These are phyloP conservation scores for Ciborinia camelliae DNA, from an alignment of 2,329 filamentous ascomycete species.

Conservation along the genomic window DNA sequence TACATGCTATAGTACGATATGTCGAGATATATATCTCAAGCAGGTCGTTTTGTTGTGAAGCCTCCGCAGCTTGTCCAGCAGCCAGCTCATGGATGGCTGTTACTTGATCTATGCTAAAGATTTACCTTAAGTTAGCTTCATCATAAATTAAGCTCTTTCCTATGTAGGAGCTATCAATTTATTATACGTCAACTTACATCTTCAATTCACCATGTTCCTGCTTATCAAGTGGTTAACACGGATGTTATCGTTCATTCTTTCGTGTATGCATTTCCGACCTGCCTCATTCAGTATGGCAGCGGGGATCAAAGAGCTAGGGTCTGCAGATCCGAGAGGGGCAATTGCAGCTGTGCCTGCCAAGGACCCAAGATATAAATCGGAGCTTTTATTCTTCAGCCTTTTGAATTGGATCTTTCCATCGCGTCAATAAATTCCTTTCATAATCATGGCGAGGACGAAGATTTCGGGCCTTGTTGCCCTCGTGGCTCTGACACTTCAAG, in stretches of 20 bases:
- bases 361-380: conserved; percentile 16
- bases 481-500: conserved; percentile 3
- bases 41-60: neutral
- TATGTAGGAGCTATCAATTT: conserved; percentile 8
- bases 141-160: neutral
- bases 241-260: neutral
- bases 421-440: neutral
- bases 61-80: conserved; percentile 7
- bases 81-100: conserved; percentile 4
- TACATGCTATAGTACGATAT: no score
- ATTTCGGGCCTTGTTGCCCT: conserved; percentile 12
- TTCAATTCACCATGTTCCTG: neutral
- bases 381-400: neutral
- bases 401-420: neutral
- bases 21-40: neutral
- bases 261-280: neutral
- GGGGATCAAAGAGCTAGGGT: conserved; percentile 5
- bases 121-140: no score
- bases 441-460: neutral
- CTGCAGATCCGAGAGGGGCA: conserved; percentile 14
- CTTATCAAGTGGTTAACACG: neutral
- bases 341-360: conserved; percentile 14
- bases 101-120: neutral
- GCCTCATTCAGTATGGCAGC: conserved; percentile 11
- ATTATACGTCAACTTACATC: conserved; percentile 13